Conservation (phyloP, 345 rosid genomes). For the Populus ilicifolia region DNA sequence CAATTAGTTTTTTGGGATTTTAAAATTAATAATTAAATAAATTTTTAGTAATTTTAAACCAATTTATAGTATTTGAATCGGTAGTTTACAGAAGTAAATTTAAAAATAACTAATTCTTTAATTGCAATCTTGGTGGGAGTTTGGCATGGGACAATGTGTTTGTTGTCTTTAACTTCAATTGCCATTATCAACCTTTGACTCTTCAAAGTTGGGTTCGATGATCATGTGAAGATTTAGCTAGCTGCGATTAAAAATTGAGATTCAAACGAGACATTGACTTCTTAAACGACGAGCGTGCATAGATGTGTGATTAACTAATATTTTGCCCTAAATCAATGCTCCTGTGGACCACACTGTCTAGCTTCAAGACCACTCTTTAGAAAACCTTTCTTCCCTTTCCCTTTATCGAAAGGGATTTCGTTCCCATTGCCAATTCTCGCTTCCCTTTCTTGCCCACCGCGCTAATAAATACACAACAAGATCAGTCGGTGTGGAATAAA, state of each 20-base stretch:
- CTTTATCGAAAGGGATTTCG: too few species aligned
- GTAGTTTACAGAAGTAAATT: too few species aligned
- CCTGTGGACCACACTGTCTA: background rate
- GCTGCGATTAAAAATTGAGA: background rate
- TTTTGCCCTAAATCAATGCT: background rate
- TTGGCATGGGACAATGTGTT: background rate
- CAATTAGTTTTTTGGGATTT: too few species aligned
- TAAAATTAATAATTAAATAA: too few species aligned
- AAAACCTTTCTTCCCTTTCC: too few species aligned
- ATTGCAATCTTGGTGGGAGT: background rate
- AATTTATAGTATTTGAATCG: too few species aligned
- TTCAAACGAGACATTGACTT: background rate
- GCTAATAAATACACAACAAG: too few species aligned
- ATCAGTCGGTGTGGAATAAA: too few species aligned
- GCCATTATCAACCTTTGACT: background rate
- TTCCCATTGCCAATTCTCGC: background rate
- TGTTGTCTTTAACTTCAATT: background rate
- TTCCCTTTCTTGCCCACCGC: too few species aligned
- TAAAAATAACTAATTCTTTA: too few species aligned
- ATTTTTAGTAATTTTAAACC: too few species aligned
- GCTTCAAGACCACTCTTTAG: background rate
- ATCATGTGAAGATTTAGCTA: background rate
- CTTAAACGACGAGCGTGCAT: background rate
- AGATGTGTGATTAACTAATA: background rate
- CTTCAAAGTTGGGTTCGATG: background rate